These are phyloP conservation scores for Aureobasidium sp. DNA, from an alignment of 2,329 filamentous ascomycete species.

Conservation along the genomic window DNA sequence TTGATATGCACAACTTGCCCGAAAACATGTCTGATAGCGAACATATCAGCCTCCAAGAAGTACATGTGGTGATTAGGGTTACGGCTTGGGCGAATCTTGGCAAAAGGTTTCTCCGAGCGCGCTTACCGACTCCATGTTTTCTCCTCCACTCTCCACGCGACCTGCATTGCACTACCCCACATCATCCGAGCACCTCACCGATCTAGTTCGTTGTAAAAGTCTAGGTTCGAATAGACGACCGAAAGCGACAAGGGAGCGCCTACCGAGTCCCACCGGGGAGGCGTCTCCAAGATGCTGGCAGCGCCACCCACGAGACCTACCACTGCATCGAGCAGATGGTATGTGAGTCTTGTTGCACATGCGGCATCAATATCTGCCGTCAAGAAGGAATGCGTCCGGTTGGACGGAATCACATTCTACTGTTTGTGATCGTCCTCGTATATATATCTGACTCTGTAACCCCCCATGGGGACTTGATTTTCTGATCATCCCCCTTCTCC, in stretches of 20 bases:
- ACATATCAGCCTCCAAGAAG: neutral
- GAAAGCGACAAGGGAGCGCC: neutral
- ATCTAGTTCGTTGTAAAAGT: neutral
- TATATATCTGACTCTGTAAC: neutral
- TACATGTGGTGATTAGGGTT: neutral
- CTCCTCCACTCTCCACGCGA: constrained; percentile 4
- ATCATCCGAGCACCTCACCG: neutral
- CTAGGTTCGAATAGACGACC: neutral
- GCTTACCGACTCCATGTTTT: constrained; percentile 5
- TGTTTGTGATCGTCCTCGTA: neutral
- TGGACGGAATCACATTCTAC: neutral
- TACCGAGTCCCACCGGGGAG: neutral
- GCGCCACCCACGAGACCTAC: constrained; percentile 4
- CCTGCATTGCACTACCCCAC: neutral
- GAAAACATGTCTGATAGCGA: neutral
- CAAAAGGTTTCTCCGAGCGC: neutral
- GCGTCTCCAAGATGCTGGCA: neutral
- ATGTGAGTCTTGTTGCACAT: neutral
- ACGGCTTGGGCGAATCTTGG: neutral
- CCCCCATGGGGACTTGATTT: neutral
- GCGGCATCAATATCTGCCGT: constrained; percentile 4
- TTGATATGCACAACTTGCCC: neutral
- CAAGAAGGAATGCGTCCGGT: neutral
- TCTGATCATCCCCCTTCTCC: neutral
- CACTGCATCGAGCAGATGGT: neutral